Evolutionary conservation across 768 basidiomycete genomes (phyloP).

Genomic region (Suillus occidentalis): DNA sequence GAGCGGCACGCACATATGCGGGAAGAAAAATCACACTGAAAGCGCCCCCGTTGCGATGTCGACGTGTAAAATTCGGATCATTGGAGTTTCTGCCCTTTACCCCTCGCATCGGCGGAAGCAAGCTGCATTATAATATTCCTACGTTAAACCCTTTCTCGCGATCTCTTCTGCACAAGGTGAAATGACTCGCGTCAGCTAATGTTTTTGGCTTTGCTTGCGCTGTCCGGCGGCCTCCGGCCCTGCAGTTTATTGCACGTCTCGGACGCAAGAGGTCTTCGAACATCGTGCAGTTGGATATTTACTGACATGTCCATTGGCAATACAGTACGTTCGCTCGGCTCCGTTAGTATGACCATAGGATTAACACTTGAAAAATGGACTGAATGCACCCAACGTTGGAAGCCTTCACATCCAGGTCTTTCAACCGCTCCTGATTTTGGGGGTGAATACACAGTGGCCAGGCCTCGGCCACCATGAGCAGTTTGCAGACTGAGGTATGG

Average conservation of each 20-base stretch:
- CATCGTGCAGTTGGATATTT: not conserved
- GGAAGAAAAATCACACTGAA: not conserved
- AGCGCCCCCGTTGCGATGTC: not conserved
- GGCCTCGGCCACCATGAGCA: no score
- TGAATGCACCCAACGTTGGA: slow-evolving; percentile 28
- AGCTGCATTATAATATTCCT: not conserved
- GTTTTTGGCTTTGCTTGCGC: not conserved
- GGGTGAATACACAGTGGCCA: not conserved
- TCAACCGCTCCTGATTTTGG: slow-evolving; percentile 21
- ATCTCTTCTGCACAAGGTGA: not conserved
- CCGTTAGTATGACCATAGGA: not conserved
- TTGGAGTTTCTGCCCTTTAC: not conserved
- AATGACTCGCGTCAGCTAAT: not conserved
- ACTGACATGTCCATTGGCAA: not conserved
- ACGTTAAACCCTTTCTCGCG: not conserved
- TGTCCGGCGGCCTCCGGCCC: no score
- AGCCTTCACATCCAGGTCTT: slow-evolving; percentile 46
- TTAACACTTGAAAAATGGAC: not conserved
- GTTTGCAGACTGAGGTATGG: not conserved
- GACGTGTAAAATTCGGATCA: not conserved
- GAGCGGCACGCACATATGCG: not conserved
- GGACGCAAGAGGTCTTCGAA: not conserved
- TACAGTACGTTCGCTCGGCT: not conserved
- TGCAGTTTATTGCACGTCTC: not conserved
- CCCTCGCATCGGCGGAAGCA: not conserved